Evolutionary conservation across 345 rosid species (phyloP).

Genomic region (Euphorbia tirucalli): DNA sequence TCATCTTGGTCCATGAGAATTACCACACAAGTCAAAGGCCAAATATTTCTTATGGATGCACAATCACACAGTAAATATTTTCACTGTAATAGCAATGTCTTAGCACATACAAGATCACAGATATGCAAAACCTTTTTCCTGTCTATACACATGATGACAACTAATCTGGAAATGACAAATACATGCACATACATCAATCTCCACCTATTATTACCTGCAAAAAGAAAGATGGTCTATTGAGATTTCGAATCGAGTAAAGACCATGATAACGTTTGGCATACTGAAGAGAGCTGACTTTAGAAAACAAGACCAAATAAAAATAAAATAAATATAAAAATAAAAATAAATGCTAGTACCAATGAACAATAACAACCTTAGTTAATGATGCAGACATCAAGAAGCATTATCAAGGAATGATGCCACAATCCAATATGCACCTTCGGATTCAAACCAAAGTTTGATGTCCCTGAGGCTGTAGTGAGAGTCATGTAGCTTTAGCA

Average conservation of each 20-base stretch:
- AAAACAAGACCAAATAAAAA: slow-evolving; percentile 4
- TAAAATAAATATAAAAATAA: no score
- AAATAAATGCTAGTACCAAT: neutral
- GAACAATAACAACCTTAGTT: neutral
- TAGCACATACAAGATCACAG: neutral
- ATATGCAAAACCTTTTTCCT: neutral
- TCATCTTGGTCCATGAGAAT: neutral
- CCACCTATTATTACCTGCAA: neutral
- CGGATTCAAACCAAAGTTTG: slow-evolving; percentile 1
- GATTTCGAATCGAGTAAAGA: neutral
- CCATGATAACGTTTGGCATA: neutral
- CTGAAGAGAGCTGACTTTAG: neutral
- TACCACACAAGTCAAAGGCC: neutral
- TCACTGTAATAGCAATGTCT: neutral
- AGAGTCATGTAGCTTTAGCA: slow-evolving; percentile 13
- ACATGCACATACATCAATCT: neutral
- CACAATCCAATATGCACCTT: slow-evolving; percentile 1
- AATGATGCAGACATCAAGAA: slow-evolving; percentile 8
- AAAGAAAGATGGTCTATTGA: neutral
- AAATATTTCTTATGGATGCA: neutral
- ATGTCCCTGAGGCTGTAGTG: slow-evolving; percentile 7
- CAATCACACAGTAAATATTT: neutral
- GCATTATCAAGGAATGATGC: slow-evolving; percentile 17
- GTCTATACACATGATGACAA: neutral
- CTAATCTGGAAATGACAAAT: neutral